phyloP scores from a whole-genome alignment of 2,329 filamentous ascomycete species.

The Botrytis aclada region DNA sequence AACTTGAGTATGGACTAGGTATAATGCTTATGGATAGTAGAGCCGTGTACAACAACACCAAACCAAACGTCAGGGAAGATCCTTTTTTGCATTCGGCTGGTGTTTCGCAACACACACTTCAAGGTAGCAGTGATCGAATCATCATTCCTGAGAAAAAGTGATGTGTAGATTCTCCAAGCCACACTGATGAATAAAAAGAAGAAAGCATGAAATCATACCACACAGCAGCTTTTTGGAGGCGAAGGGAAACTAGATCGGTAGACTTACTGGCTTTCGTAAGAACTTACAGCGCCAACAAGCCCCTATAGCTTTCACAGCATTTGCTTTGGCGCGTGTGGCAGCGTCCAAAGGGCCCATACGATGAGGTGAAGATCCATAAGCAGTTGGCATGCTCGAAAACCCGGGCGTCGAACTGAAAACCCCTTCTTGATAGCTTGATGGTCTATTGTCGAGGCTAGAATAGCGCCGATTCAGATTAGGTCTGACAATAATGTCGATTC shows the following conservation, averaged over 20 bases:
- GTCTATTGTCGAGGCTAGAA: neutral
- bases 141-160: too few species aligned
- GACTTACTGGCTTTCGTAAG: conserved; percentile 22
- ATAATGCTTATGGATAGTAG: neutral
- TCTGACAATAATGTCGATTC: conserved; percentile 3
- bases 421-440: conserved; percentile 15
- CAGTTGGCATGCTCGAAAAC: conserved; percentile 8
- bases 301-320: conserved; percentile 23
- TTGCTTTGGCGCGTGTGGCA: conserved; percentile 19
- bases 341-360: conserved; percentile 17
- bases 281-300: conserved; percentile 26
- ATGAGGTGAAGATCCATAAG: conserved; percentile 11
- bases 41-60: neutral
- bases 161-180: accelerated
- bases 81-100: neutral
- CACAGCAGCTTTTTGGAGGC: neutral
- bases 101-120: neutral
- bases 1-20: too few species aligned
- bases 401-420: conserved; percentile 15
- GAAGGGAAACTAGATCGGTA: neutral
- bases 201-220: neutral
- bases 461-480: neutral
- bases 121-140: neutral
- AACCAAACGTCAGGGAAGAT: neutral
- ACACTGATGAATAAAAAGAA: too few species aligned